A percentile compares a stretch with the other conserved stretches of the same genome.
Conservation (phyloP, 306 rosid species). For the Cicer arietinum region DNA sequence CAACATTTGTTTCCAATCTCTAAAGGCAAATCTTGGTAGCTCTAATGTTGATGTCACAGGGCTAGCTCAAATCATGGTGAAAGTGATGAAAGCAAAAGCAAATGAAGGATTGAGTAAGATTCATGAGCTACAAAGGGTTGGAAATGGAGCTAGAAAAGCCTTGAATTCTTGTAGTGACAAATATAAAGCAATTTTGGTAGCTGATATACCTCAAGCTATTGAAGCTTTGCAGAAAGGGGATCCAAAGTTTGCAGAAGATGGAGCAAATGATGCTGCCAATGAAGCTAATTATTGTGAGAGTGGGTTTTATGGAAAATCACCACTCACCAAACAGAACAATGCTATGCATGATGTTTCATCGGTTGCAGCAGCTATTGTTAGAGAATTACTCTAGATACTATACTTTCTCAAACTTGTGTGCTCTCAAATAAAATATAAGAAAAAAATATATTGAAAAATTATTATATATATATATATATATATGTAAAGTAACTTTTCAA, state of each 20-base stretch:
- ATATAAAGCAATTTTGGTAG: constrained; percentile 37
- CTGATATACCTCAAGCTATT: constrained; percentile 48
- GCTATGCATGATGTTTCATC: constrained; percentile 43
- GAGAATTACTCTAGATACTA: constrained; percentile 34
- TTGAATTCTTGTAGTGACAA: constrained; percentile 44
- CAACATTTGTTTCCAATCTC: constrained; percentile 47
- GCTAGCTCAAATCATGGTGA: constrained; percentile 51
- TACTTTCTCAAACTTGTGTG: too few relatives aligned
- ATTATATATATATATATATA: too few relatives aligned
- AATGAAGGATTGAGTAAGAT: constrained; percentile 33
- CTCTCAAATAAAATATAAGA: too few relatives aligned
- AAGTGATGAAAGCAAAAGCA: constrained; percentile 44
- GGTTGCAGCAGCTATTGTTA: constrained; percentile 52
- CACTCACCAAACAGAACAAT: constrained; percentile 43
- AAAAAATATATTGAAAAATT: too few relatives aligned
- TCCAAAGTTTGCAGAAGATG: constrained; percentile 54
- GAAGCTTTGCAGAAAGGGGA: constrained; percentile 57
- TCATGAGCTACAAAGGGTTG: constrained; percentile 22
- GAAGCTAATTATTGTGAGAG: constrained; percentile 54
- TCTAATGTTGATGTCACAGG: constrained; percentile 41
- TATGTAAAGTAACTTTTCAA: too few relatives aligned
- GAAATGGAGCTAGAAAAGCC: background rate
- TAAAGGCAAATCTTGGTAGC: constrained; percentile 45
- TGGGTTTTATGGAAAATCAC: constrained; percentile 45
- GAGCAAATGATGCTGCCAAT: constrained; percentile 47